Evolutionary conservation across 2,329 filamentous ascomycete genomes (phyloP).

Genomic region (Cordyceps fumosorosea): DNA sequence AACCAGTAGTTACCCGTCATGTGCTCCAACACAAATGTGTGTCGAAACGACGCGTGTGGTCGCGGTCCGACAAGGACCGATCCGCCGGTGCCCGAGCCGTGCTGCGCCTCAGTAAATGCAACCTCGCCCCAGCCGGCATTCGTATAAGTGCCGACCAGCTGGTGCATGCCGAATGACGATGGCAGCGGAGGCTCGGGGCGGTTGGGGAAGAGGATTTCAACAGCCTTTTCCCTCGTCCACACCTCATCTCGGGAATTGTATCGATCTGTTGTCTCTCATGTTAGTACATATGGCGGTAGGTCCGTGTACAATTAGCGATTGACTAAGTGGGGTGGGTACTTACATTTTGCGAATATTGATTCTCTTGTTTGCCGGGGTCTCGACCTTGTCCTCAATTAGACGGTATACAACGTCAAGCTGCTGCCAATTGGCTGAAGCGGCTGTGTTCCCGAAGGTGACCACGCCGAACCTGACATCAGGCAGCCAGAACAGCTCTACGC

Average conservation of each 20-base stretch:
- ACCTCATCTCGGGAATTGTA: neutral
- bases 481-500: slow-evolving; percentile 17
- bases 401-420: slow-evolving; percentile 13
- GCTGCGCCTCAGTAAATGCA: neutral
- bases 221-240: neutral
- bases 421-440: slow-evolving; percentile 26
- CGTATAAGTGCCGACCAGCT: neutral
- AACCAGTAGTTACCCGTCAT: slow-evolving; percentile 3
- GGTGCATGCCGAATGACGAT: neutral
- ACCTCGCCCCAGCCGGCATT: neutral
- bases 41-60: neutral
- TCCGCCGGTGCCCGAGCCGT: neutral
- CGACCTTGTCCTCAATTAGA: slow-evolving; percentile 18
- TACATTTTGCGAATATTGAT: neutral
- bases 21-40: neutral
- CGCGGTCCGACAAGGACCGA: neutral
- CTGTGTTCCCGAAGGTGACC: slow-evolving; percentile 29
- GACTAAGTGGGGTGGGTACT: neutral
- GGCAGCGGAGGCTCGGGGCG: neutral
- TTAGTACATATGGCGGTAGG: neutral
- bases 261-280: neutral
- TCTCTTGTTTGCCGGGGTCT: neutral
- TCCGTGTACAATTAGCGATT: too few relatives aligned
- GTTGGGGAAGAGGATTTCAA: neutral
- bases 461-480: slow-evolving; percentile 17